Evolutionary conservation across 768 basidiomycete species (phyloP), one percentile per base, ranked within the genome.

Genomic region (Grammothele lineata): DNA sequence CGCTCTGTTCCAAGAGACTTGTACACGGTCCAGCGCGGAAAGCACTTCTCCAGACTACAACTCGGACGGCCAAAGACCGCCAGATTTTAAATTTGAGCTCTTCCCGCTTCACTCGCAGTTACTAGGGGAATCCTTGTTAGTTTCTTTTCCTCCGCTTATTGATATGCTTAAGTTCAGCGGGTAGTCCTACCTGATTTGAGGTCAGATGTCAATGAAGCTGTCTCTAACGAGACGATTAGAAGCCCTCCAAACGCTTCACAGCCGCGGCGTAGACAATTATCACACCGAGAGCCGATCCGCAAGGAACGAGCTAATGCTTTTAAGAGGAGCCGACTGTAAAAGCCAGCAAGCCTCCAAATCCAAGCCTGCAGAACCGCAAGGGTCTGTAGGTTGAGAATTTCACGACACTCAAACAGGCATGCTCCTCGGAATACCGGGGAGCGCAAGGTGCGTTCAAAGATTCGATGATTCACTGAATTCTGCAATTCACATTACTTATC

Each of bases 61-160:
- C 76, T 81, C 78, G 77, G 77, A 77, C 73, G 56, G 66, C 70
- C 70, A 66, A 67, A 67, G 72, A 70, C 74, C 61, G 71, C 75
- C 82, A 83, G 82, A 83, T 83, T 83, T 74, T 71, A 83, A 83
- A 83, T 81, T 84, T 83, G 83, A 83, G 82, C 80, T 83, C 70
- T 78, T 85, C 81, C 83, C 78, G 70, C 78, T 85, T 84, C 83
- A 82, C 83, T 85, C 78, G 80, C 83, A 80, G 83, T 81, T 85
- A 85, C 83, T 84, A 81, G 75, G 81, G 83, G 80, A 85, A 85
- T 84, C 83, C 83, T 83, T 77, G 83, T 85, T 85, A 83, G 81
- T 86, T 86, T 84, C 84, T 86, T 86, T 85, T 85, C 83, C 83
- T 85, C 82, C 78, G 77, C 83, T 86, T 83, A 84, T 83, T 85